Evolutionary conservation across 2,329 filamentous ascomycete species (phyloP).

Genomic region (Fusarium sp.): DNA sequence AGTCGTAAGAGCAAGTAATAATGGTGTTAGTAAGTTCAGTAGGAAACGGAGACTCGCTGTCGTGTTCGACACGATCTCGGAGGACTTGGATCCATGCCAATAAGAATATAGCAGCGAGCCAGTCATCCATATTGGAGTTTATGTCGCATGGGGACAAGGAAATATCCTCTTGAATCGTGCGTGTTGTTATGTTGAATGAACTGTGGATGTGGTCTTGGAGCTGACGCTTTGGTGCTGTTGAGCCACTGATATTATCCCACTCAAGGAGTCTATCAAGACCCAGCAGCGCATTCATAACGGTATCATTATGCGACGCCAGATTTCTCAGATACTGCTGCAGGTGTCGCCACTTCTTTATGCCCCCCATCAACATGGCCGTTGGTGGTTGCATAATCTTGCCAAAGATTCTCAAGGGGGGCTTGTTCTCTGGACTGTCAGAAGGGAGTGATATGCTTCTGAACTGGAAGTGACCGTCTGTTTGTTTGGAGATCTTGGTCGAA

Average conservation of each 20-base stretch:
- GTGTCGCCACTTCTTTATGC: slow-evolving; percentile 10
- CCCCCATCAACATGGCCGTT: slow-evolving; percentile 11
- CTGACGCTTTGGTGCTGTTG: rapidly evolving
- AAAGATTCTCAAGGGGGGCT: not conserved
- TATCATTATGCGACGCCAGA: not conserved
- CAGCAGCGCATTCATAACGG: not conserved
- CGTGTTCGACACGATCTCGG: not conserved
- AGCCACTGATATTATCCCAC: not conserved
- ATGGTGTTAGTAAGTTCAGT: not conserved
- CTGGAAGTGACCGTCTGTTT: too few species aligned
- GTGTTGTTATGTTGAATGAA: not conserved
- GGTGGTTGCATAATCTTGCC: slow-evolving; percentile 13
- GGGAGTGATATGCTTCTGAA: too few species aligned
- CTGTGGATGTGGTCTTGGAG: not conserved
- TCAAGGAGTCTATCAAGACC: not conserved
- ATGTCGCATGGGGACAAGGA: rapidly evolving
- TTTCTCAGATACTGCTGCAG: not conserved
- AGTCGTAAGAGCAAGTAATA: not conserved
- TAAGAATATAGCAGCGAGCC: not conserved
- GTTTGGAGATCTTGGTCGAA: too few species aligned
- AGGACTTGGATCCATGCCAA: slow-evolving; percentile 12
- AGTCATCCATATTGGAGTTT: not conserved
- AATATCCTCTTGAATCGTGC: not conserved
- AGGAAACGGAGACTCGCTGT: not conserved
- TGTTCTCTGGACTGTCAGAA: too few species aligned